A percentile compares a stretch with the other conserved stretches of the same genome.
phyloP scores from a whole-genome alignment of 1,284 basidiomycete genomes.

The Wolfiporia cocos region DNA sequence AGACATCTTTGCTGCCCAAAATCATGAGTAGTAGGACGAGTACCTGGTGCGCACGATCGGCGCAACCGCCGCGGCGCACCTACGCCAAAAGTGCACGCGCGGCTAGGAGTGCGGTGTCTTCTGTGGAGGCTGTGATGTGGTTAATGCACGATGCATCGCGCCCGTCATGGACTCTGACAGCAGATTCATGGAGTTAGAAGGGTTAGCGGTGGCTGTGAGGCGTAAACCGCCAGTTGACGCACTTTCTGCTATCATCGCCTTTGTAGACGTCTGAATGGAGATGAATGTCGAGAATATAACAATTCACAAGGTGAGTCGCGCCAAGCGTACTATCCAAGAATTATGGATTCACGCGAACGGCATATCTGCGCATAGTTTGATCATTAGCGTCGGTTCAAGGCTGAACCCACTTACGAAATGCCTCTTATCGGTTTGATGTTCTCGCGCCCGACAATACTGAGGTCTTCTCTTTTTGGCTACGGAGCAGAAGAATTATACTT shows the following conservation, averaged over 20 bases:
- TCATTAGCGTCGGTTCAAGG: background rate
- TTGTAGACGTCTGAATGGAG: constrained; percentile 98
- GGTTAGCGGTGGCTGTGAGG: background rate
- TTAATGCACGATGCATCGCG: constrained; percentile 85
- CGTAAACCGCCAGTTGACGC: constrained; percentile 23
- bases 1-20: constrained; percentile 93
- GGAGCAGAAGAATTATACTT: constrained; percentile 91
- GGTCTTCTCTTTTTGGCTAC: constrained; percentile 83
- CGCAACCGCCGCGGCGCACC: constrained; percentile 80
- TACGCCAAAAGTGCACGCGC: constrained; percentile 76
- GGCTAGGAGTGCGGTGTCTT: constrained; percentile 85
- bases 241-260: constrained; percentile 96
- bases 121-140: constrained; percentile 78
- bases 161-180: constrained; percentile 91
- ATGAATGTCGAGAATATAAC: constrained; percentile 97
- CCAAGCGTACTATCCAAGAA: constrained; percentile 98
- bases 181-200: constrained; percentile 51
- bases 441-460: constrained; percentile 90
- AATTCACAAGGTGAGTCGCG: constrained; percentile 87
- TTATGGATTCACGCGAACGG: constrained; percentile 93
- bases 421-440: constrained; percentile 94
- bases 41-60: constrained; percentile 87
- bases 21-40: constrained; percentile 91
- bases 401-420: constrained; percentile 65
- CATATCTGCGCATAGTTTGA: constrained; percentile 51